Evolutionary conservation across 2,329 filamentous ascomycete species (phyloP), one percentile per base, ranked within the genome.

Genomic region (Akanthomyces muscarius): DNA sequence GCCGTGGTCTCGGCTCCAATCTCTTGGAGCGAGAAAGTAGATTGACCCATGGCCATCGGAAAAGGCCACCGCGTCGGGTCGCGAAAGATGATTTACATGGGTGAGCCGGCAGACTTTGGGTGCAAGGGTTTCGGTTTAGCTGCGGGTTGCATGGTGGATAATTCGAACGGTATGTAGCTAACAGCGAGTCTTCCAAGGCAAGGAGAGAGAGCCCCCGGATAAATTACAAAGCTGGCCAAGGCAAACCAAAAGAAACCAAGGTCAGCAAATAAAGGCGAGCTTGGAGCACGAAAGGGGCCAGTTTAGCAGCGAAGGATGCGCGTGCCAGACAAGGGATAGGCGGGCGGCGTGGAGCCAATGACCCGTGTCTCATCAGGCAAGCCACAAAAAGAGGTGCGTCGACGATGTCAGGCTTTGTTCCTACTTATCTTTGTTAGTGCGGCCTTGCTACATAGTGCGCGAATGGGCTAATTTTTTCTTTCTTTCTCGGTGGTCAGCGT

Each of bases 331-430:
- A 21, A 21, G 42, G 42, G 42, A 45, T 21, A 45, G 38, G 38
- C 42, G 28, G 13, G 33, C 33, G 36, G 51, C 51, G 36, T n/a
- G 48, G 53, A 14, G 55, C 28, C 42, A 36, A 44, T 48, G 41
- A 42, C 23, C 42, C 41, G 23, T 51, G 56, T 51, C 47, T 59
- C 56, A 59, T 59, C 56, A 51, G 47, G 45, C 45, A 41, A 42
- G 45, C 23, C 45, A 59, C 45, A 38, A 18, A 11, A 51, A 45
- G 18, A 21, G n/a, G 18, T n/a, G 48, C 18, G 11, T 30, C n/a
- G 41, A 30, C 23, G 18, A 51, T 11, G 18, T 30, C 28, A 33
- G 10, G 18, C 48, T 51, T 33, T 21, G 48, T 30, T 45, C 42
- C 42, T 11, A 41, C 5, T 4, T 21, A 21, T n/a, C 42, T 45